Evolutionary conservation across 139 green algal species (phyloP), one percentile per base, ranked within the genome.

Genomic region (Chlorella sorokiniana): DNA sequence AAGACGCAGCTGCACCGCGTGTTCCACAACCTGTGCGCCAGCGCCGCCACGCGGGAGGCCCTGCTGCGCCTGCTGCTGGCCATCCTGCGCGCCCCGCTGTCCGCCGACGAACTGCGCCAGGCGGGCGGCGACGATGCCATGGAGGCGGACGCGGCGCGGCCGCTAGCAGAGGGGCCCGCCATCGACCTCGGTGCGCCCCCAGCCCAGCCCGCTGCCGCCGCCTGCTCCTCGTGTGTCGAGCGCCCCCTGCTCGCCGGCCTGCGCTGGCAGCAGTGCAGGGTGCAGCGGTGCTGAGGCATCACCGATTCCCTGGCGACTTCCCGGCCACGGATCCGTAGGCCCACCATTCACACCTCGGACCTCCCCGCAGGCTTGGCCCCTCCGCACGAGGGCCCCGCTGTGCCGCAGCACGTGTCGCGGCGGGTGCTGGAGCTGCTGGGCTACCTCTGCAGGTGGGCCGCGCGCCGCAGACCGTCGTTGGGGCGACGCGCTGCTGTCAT

Each of bases 11-110:
- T 98, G 64, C 91, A 95, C 78, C 87, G 90, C 14, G 71, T 98
- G 77, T 87, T 98, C 11, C 71, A 92, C 68, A 98, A 98, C 84
- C 85, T 98, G 45, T 94, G 87, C 56, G 70, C 78, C 7, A 91
- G 96, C 84, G 67, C 84, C 3, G 67, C 61, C 31, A 81, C 75
- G 40, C 75, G 75, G 18, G 75, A 81, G 75, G 75, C 78, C 22
- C 44, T 89, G 44, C 78, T 94, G 40, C 81, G 87, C 42, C 70
- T 84, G 41, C 84, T 98, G 84, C 84, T 98, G 59, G 74, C 69
- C 38, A 90, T 95, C 76, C 86, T 97, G 80, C 83, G 79, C 59
- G 78, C 45, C 3, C 71, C 81, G 0, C 76, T 86, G 41, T 81
- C 88, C 35, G 70, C 83, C 22, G 86, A 88, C 37, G 88, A 85